These are phyloP conservation scores for Hylodesmum podocarpum DNA, from an alignment of 306 rosid genomes.

Conservation along the genomic window DNA sequence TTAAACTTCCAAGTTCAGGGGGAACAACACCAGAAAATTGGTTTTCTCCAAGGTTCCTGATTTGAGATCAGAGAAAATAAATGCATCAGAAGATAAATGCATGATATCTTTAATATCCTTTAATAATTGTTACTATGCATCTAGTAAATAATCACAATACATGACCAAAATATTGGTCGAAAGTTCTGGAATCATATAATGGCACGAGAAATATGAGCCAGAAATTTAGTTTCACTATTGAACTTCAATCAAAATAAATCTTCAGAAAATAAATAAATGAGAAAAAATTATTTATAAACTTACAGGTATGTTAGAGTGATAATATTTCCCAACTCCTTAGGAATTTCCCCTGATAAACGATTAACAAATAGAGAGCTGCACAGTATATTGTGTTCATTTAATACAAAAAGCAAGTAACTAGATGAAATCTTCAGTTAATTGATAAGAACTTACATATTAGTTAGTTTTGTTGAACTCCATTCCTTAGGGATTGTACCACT, in stretches of 20 bases:
- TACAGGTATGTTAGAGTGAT: slow-evolving; percentile 64
- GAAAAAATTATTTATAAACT: slow-evolving; percentile 32
- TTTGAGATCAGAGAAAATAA: neutral
- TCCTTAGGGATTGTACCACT: slow-evolving; percentile 74
- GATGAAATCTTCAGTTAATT: slow-evolving; percentile 14
- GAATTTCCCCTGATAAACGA: slow-evolving; percentile 84
- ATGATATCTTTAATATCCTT: neutral
- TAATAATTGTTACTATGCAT: neutral
- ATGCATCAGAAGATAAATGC: slow-evolving; percentile 18
- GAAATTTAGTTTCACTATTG: slow-evolving; percentile 20
- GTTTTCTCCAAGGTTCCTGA: slow-evolving; percentile 80
- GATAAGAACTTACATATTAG: slow-evolving; percentile 55
- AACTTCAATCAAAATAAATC: slow-evolving; percentile 26
- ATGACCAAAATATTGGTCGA: neutral
- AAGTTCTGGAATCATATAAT: neutral
- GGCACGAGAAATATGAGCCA: slow-evolving; percentile 2
- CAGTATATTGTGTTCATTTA: slow-evolving; percentile 29
- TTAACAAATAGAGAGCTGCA: slow-evolving; percentile 82
- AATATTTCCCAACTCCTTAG: slow-evolving; percentile 67
- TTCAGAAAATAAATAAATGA: neutral
- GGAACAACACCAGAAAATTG: slow-evolving; percentile 73
- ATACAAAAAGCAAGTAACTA: slow-evolving; percentile 21
- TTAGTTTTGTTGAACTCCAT: slow-evolving; percentile 64
- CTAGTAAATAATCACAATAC: neutral
- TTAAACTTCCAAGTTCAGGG: slow-evolving; percentile 63